Conservation (phyloP, 441 rosid genomes). For the Capsella rubella region DNA sequence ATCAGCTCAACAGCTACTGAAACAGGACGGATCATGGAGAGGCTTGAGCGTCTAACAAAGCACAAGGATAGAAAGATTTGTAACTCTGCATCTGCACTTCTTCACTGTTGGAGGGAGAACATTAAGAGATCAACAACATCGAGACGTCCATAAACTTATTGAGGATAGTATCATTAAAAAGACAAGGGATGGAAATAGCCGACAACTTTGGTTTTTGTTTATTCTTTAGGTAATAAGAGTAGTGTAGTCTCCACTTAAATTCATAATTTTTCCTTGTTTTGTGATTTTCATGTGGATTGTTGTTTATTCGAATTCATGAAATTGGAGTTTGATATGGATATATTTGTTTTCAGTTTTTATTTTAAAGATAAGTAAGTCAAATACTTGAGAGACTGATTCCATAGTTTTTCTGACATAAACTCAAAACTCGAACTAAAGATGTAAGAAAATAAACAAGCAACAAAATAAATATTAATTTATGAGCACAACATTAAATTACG, state of each 20-base stretch:
- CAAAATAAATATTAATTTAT: too few species aligned
- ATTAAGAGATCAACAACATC: conserved; percentile 12
- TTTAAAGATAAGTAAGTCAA: too few species aligned
- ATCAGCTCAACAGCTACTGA: conserved; percentile 10
- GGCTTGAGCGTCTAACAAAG: conserved; percentile 15
- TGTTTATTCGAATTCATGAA: too few species aligned
- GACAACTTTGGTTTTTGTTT: background rate
- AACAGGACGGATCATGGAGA: conserved; percentile 12
- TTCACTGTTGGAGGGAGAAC: conserved; percentile 27
- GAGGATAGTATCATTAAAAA: background rate
- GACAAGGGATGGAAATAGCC: background rate
- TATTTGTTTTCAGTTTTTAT: too few species aligned
- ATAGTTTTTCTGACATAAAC: too few species aligned
- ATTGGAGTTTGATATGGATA: too few species aligned
- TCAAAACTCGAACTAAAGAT: too few species aligned
- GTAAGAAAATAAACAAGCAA: too few species aligned
- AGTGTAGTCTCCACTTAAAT: background rate
- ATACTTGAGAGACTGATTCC: too few species aligned
- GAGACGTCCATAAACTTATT: background rate
- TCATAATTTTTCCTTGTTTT: too few species aligned
- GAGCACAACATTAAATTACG: too few species aligned
- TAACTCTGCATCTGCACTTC: conserved; percentile 3
- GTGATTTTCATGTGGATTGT: too few species aligned
- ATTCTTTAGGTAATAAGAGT: background rate
- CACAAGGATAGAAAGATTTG: conserved; percentile 33